These are phyloP conservation scores for Citrus maxima DNA, from an alignment of 345 rosid species.

Conservation along the genomic window DNA sequence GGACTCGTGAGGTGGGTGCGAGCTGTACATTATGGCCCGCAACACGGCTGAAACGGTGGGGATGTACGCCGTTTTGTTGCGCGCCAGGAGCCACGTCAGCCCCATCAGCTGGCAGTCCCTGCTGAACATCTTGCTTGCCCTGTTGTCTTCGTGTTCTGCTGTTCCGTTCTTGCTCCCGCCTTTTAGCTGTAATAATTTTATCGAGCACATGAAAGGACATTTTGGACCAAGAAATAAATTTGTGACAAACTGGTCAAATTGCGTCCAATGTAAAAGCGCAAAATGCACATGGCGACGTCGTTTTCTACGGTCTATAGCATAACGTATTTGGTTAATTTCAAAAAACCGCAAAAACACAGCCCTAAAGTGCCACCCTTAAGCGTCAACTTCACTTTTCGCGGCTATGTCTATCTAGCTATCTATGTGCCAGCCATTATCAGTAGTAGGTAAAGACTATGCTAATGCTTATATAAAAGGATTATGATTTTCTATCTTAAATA, in stretches of 20 bases:
- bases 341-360: conserved; percentile 20
- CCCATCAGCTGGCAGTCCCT: conserved; percentile 98
- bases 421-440: not conserved
- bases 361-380: too few species aligned
- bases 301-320: conserved; percentile 30
- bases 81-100: conserved; percentile 94
- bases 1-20: conserved; percentile 71
- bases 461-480: not conserved
- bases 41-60: conserved; percentile 97
- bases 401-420: not conserved
- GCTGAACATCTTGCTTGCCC: conserved; percentile 85
- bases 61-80: conserved; percentile 90
- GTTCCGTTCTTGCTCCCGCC: conserved; percentile 53
- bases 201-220: not conserved
- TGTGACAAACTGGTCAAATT: conserved; percentile 1
- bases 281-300: conserved; percentile 25
- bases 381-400: conserved; percentile 3
- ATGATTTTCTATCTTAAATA: too few species aligned
- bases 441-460: not conserved
- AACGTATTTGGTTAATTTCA: conserved; percentile 25
- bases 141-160: conserved; percentile 32
- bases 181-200: not conserved
- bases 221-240: not conserved
- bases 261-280: conserved; percentile 30
- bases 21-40: conserved; percentile 89